These are phyloP conservation scores for Picea sitchensis DNA, from an alignment of 75 land plant genomes.

Conservation along the genomic window DNA sequence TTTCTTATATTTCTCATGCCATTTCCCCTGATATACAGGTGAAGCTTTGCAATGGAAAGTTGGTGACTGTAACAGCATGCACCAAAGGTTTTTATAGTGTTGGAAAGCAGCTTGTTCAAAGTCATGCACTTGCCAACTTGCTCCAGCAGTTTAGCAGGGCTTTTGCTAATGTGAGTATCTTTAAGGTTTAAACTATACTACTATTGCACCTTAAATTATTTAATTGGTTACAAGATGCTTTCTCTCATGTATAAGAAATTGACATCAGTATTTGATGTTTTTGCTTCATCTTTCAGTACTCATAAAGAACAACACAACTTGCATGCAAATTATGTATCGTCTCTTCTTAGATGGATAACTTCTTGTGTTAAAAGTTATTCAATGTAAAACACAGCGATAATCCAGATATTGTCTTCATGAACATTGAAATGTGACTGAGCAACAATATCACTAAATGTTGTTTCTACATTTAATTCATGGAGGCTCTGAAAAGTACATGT, in stretches of 20 bases:
- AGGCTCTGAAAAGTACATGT: background rate
- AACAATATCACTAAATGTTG: background rate
- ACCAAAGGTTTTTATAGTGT: conserved; percentile 70
- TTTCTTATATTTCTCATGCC: background rate
- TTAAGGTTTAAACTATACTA: background rate
- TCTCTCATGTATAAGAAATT: background rate
- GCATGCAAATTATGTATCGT: background rate
- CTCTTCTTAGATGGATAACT: background rate
- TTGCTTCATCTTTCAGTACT: too few relatives aligned
- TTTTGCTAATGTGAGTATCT: conserved; percentile 65
- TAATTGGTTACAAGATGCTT: background rate
- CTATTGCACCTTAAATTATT: background rate
- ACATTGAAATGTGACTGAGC: background rate
- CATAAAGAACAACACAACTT: too few relatives aligned
- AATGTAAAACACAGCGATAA: background rate
- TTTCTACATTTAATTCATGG: background rate
- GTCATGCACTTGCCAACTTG: conserved; percentile 62
- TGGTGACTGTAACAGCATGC: conserved; percentile 64
- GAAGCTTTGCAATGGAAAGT: conserved; percentile 86
- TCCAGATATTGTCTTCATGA: background rate
- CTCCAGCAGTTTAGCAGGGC: conserved; percentile 75
- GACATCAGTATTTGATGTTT: background rate
- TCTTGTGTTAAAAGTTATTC: background rate
- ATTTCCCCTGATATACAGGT: conserved; percentile 44
- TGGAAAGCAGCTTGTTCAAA: conserved; percentile 59